Conservation (phyloP, 2,329 filamentous ascomycete species). For the Apiospora koreana region DNA sequence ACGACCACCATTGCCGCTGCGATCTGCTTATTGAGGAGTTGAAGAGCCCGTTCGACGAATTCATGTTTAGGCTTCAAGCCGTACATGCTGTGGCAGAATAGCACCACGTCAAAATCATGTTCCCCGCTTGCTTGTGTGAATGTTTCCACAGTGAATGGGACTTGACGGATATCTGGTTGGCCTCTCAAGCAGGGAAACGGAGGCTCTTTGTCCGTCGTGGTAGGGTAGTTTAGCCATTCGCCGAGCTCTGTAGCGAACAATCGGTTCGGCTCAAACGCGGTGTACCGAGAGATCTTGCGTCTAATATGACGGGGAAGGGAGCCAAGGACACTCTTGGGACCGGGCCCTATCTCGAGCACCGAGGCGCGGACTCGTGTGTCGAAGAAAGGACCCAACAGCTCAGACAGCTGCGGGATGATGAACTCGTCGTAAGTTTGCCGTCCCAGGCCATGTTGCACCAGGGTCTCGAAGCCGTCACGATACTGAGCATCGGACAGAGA, state of each 20-base stretch:
- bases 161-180: slow-evolving; percentile 38
- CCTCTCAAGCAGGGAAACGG: slow-evolving; percentile 43
- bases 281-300: slow-evolving; percentile 48
- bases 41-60: slow-evolving; percentile 47
- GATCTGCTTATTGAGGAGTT: slow-evolving; percentile 44
- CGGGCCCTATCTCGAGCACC: slow-evolving; percentile 62
- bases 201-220: slow-evolving; percentile 24
- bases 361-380: slow-evolving; percentile 45
- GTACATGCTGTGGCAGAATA: slow-evolving; percentile 68
- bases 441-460: slow-evolving; percentile 37
- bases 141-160: slow-evolving; percentile 38
- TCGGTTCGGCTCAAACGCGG: slow-evolving; percentile 54
- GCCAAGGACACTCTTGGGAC: slow-evolving; percentile 54
- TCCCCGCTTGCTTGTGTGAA: slow-evolving; percentile 31
- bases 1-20: slow-evolving; percentile 47
- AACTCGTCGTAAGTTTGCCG: slow-evolving; percentile 47
- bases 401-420: slow-evolving; percentile 50
- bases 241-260: slow-evolving; percentile 46
- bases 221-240: slow-evolving; percentile 37
- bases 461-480: slow-evolving; percentile 45
- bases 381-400: slow-evolving; percentile 42
- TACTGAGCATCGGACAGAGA: slow-evolving; percentile 51
- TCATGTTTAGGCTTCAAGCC: slow-evolving; percentile 51
- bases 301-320: slow-evolving; percentile 44
- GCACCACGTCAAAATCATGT: slow-evolving; percentile 49